Evolutionary conservation across 2,329 filamentous ascomycete species (phyloP).

Genomic region (Claviceps sp.): DNA sequence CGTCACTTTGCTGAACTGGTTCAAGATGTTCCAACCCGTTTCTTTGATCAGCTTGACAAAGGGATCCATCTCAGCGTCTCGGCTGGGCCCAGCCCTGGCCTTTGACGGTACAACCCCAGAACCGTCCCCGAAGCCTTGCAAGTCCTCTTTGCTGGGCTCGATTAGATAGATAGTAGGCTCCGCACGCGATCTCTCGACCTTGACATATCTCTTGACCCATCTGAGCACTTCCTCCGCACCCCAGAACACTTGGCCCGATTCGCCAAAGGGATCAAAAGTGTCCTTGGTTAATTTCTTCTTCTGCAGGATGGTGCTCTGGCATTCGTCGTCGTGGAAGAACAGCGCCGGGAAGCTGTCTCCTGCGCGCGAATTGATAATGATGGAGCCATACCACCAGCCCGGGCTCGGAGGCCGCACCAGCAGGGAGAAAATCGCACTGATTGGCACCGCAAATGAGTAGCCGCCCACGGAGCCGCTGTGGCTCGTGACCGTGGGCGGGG

Average conservation of each 20-base stretch:
- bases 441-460: conserved; percentile 83
- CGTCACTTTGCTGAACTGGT: conserved; percentile 94
- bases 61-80: conserved; percentile 76
- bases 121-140: conserved; percentile 61
- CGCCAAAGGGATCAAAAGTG: conserved; percentile 81
- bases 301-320: conserved; percentile 86
- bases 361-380: conserved; percentile 81
- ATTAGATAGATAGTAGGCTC: conserved; percentile 88
- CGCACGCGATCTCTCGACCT: conserved; percentile 68
- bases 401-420: conserved; percentile 82
- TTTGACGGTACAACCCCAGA: conserved; percentile 30
- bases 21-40: conserved; percentile 88
- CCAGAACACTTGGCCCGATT: conserved; percentile 85
- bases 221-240: conserved; percentile 88
- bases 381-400: conserved; percentile 96
- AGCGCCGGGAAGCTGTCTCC: conserved; percentile 91
- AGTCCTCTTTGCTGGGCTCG: conserved; percentile 76
- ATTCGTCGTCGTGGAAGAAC: conserved; percentile 97
- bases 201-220: conserved; percentile 77
- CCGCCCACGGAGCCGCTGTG: conserved; percentile 59
- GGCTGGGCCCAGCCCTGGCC: conserved; percentile 23
- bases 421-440: conserved; percentile 82
- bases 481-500: conserved; percentile 72
- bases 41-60: conserved; percentile 90
- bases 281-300: conserved; percentile 76